These are phyloP conservation scores for Gossypium schwendimanii DNA, from an alignment of 441 rosid genomes.

Conservation along the genomic window DNA sequence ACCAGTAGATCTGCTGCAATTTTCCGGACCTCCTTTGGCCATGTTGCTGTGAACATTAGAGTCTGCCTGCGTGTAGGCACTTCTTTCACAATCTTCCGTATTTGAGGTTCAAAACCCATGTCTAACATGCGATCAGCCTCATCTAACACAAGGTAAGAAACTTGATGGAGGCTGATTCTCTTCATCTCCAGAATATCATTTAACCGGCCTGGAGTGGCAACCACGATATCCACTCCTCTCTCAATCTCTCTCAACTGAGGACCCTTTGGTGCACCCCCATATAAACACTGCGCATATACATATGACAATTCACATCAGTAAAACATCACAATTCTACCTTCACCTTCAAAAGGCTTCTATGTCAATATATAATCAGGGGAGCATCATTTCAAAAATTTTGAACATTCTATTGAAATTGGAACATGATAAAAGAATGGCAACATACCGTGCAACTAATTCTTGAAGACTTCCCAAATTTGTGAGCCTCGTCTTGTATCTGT, in stretches of 20 bases:
- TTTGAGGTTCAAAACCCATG: conserved; percentile 99
- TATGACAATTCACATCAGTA: conserved; percentile 11
- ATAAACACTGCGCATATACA: conserved; percentile 56
- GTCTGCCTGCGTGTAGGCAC: conserved; percentile 92
- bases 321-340: neutral
- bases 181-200: conserved; percentile 97
- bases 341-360: neutral
- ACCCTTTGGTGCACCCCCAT: conserved; percentile 97
- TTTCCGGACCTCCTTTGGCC: conserved; percentile 96
- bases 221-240: conserved; percentile 88
- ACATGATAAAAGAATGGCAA: neutral
- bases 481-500: conserved; percentile 90
- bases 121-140: conserved; percentile 99
- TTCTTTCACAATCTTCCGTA: conserved; percentile 90
- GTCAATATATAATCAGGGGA: neutral
- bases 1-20: conserved; percentile 92
- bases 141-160: conserved; percentile 93
- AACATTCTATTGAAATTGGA: neutral
- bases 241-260: conserved; percentile 88
- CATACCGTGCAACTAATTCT: conserved; percentile 83
- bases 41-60: conserved; percentile 96
- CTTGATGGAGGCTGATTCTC: conserved; percentile 77
- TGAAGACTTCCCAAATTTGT: conserved; percentile 86
- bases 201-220: conserved; percentile 98
- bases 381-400: neutral